A percentile compares a stretch with the other conserved stretches of the same genome.
phyloP scores from a whole-genome alignment of 2,329 filamentous ascomycete genomes.

The Lachnellula cervina region DNA sequence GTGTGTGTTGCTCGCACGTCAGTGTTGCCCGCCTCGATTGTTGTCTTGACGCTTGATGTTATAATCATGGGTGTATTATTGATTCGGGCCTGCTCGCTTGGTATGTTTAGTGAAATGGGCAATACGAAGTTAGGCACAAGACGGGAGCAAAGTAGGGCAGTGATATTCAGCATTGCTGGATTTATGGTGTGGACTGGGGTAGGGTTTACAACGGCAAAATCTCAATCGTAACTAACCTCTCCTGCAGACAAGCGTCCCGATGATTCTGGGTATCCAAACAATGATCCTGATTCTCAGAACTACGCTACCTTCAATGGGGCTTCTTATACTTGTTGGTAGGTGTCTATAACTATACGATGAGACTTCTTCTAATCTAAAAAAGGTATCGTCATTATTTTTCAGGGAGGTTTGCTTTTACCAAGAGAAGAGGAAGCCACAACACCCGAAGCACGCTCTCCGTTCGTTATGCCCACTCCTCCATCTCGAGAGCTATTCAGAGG shows the following conservation, averaged over 20 bases:
- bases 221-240: slow-evolving; percentile 12
- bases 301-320: slow-evolving; percentile 27
- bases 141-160: slow-evolving; percentile 23
- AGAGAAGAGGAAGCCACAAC: slow-evolving; percentile 22
- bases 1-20: slow-evolving; percentile 29
- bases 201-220: slow-evolving; percentile 3
- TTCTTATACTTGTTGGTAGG: slow-evolving; percentile 30
- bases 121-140: slow-evolving; percentile 10
- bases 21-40: slow-evolving; percentile 26
- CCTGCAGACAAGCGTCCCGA: slow-evolving; percentile 27
- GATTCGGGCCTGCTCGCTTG: slow-evolving; percentile 21
- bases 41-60: slow-evolving; percentile 28
- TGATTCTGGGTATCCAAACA: slow-evolving; percentile 28
- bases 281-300: slow-evolving; percentile 29
- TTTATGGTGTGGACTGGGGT: slow-evolving; percentile 30
- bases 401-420: slow-evolving; percentile 19
- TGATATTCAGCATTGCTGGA: slow-evolving; percentile 24
- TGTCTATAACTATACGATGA: background rate
- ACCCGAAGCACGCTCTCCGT: slow-evolving; percentile 31
- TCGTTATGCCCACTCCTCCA: slow-evolving; percentile 21
- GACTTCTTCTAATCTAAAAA: slow-evolving; percentile 3
- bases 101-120: slow-evolving; percentile 19
- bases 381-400: slow-evolving; percentile 27
- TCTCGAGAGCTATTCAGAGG: slow-evolving; percentile 22
- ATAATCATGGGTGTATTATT: slow-evolving; percentile 28